Evolutionary conservation across 306 rosid species (phyloP).

Genomic region (Sicyos edulis): DNA sequence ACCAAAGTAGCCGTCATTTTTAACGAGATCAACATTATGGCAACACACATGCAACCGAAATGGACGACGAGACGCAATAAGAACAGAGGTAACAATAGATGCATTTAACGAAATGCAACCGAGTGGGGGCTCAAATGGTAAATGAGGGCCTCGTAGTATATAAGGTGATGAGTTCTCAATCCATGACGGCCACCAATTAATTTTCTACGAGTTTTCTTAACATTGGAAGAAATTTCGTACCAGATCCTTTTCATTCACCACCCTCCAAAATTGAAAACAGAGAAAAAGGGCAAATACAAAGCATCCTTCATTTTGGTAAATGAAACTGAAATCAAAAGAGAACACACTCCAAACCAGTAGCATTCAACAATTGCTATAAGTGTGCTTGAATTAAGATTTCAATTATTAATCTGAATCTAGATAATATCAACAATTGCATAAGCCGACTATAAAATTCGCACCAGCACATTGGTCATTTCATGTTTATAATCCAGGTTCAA

Average conservation of each 20-base stretch:
- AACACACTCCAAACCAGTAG: not conserved
- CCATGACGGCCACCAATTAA: too few relatives aligned
- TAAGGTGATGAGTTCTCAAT: conserved; percentile 37
- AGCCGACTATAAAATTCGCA: too few relatives aligned
- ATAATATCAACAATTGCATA: too few relatives aligned
- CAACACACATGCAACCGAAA: conserved; percentile 79
- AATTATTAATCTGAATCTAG: too few relatives aligned
- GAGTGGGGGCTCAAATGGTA: too few relatives aligned
- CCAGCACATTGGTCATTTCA: too few relatives aligned
- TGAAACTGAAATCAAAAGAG: not conserved
- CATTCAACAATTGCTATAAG: not conserved
- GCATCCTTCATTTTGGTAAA: not conserved
- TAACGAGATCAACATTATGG: conserved; percentile 73
- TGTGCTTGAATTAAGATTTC: not conserved
- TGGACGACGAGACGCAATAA: conserved; percentile 76
- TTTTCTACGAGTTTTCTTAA: too few relatives aligned
- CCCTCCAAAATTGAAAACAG: too few relatives aligned
- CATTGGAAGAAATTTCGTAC: not conserved
- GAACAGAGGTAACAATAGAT: conserved; percentile 82
- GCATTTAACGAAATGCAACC: conserved; percentile 84
- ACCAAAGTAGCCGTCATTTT: conserved; percentile 50
- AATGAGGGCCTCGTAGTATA: too few relatives aligned
- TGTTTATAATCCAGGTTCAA: too few relatives aligned
- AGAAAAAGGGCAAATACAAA: not conserved
- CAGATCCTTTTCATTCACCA: too few relatives aligned